Evolutionary conservation across 257 asterid genomes (phyloP).

Genomic region (Solanum habrochaites): DNA sequence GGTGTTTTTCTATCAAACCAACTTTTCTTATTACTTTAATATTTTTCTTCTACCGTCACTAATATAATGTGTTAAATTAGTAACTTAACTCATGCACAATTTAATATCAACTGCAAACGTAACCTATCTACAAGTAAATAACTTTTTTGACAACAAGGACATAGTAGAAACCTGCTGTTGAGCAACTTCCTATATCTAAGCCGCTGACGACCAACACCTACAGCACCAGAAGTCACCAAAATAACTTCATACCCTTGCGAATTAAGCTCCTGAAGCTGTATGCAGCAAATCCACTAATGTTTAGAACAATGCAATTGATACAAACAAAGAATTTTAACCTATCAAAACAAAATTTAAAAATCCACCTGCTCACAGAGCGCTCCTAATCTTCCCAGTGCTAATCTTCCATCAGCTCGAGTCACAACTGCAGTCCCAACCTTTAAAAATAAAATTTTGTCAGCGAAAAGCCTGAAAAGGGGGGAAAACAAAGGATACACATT

Average conservation of each 20-base stretch:
- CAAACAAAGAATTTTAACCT: neutral
- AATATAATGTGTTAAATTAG: neutral
- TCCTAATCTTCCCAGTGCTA: constrained; percentile 96
- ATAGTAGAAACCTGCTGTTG: constrained; percentile 65
- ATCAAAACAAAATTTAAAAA: neutral
- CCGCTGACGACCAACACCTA: constrained; percentile 93
- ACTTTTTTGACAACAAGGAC: neutral
- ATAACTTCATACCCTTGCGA: constrained; percentile 79
- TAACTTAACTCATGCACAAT: neutral
- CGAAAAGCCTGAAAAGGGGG: neutral
- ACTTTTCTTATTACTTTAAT: neutral
- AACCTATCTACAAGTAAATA: neutral
- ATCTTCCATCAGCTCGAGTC: constrained; percentile 61
- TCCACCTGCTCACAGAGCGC: constrained; percentile 92
- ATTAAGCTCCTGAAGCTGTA: constrained; percentile 85
- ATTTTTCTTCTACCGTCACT: neutral
- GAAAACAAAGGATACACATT: neutral
- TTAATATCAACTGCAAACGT: neutral
- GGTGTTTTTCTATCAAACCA: neutral
- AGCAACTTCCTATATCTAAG: constrained; percentile 67
- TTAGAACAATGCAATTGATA: neutral
- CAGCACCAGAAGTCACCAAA: constrained; percentile 97
- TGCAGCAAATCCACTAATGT: constrained; percentile 4
- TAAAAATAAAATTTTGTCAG: neutral
- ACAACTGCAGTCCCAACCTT: constrained; percentile 92